Evolutionary conservation across 352 stramenopile species (phyloP), one percentile per base, ranked within the genome.

Genomic region (Globisporangium spiculum): DNA sequence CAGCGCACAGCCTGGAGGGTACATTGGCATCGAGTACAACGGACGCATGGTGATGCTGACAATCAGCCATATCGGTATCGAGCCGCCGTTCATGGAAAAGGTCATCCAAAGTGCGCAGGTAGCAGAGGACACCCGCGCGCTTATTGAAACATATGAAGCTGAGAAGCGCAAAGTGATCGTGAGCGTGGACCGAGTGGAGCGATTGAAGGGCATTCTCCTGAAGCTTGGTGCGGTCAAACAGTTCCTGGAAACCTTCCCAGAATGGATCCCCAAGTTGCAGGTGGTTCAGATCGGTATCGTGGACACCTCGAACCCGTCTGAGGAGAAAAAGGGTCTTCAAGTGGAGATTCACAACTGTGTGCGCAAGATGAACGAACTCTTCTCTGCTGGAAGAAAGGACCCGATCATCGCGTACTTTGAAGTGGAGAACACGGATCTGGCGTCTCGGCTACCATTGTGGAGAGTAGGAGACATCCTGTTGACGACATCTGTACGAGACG

Each of bases 1-100:
- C 70, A 97, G 90, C 26, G 93, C 97, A 24, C 94, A 98, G 75
- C 87, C 89, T 18, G 90, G 88, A 44, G 88, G 88, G 8, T 94
- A 98, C 70, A 93, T 99, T 63, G 92, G 91, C 26, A 96, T 99
- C 48, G 92, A 99, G 71, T 98, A 98, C 74, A 98, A 97, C 77
- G 98, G 98, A 38, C 86, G 97, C 22, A 97, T 98, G 77, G 96
- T 99, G 10, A 90, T 96, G 74, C 83, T 99, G 38, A 98, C 97
- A 5, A 98, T 96, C 76, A 99, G 98, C 66, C 97, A 99, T 78
- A 98, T 98, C 57, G 97, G 98, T 57, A 97, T 99, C 62, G 97
- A 99, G 75, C 91, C 96, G 3, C 79, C 86, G 4, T 92, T 96
- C 64, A 83, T 96, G 71, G 77, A 93, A 66, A 73, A 74, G 59